Evolutionary conservation across 1,284 basidiomycete species (phyloP), one percentile per base, ranked within the genome.

Genomic region (Trametes pubescens): DNA sequence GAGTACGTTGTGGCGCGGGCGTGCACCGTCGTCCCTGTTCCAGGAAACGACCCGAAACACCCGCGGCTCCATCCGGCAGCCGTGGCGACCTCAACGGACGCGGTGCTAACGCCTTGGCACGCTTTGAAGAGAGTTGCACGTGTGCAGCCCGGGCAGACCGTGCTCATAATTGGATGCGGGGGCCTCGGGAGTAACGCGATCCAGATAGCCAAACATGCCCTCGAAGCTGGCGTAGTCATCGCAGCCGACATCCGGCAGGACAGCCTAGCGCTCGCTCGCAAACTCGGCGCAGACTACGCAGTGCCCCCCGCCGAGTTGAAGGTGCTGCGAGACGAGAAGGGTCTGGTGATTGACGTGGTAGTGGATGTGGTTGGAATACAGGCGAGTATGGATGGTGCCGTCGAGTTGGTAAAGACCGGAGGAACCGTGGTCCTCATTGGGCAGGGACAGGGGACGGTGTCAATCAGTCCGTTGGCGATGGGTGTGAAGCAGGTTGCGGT

Each of bases 311-410:
- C 68, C n/a, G 54, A 58, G n/a, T 52, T 73, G n/a, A 49, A 54
- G 8, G 55, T 44, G 8, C 43, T 67, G 49, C n/a, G 71, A 11
- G 47, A 37, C 3, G 64, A 64, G 52, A 57, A 69, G 80, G 10
- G 81, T 75, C 68, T 82, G 73, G 2, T 72, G 75, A 54, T 79
- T 78, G 37, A 81, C 73, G 47, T 80, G 76, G 11, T 77, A 70
- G 21, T 81, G 77, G 61, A 81, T 76, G 44, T 76, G 26, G 72
- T 73, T 2, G 72, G 71, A 2, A 64, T 46, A 2, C 66, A 70
- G 48, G 47, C 52, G 26, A 70, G 66, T 8, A 66, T 70, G 52
- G 66, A 72, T 26, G 56, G 48, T 0, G 67, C 65, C 21, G 56
- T 69, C n/a, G 47, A 61, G 2, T 55, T 54, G 9, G 64, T 70